Evolutionary conservation across 257 asterid species (phyloP).

Genomic region (Solanum etuberosum): DNA sequence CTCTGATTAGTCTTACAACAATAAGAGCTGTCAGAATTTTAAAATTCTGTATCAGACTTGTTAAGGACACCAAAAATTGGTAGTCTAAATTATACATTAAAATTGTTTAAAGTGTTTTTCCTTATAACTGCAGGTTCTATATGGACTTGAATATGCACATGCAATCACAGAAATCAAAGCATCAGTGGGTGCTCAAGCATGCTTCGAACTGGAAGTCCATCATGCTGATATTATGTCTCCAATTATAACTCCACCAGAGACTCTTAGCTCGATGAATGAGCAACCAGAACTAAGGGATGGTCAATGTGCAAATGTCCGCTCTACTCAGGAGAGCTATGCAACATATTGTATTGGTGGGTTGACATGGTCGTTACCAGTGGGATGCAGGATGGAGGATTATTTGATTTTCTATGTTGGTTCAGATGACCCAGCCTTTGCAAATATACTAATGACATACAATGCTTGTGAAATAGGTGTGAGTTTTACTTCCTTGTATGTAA

Average conservation of each 20-base stretch:
- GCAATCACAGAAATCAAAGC: constrained; percentile 53
- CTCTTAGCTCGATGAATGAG: constrained; percentile 8
- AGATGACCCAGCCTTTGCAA: constrained; percentile 68
- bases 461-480: constrained; percentile 69
- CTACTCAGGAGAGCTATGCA: constrained; percentile 21
- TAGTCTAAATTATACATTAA: background rate
- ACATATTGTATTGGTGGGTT: constrained; percentile 56
- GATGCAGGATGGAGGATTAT: constrained; percentile 64
- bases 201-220: constrained; percentile 19
- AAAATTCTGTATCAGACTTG: background rate
- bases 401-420: constrained; percentile 72
- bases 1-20: background rate
- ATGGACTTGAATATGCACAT: constrained; percentile 82
- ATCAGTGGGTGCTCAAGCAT: constrained; percentile 9
- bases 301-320: constrained; percentile 11
- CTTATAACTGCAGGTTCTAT: constrained; percentile 55
- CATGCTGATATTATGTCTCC: constrained; percentile 58
- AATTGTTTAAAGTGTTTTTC: background rate
- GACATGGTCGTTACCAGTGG: constrained; percentile 67
- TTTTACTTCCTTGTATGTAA: background rate
- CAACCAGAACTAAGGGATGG: constrained; percentile 13
- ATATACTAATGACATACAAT: constrained; percentile 60
- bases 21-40: background rate
- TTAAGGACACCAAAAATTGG: background rate
- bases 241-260: constrained; percentile 35